Evolutionary conservation across 2,329 filamentous ascomycete genomes (phyloP), one percentile per base, ranked within the genome.

Genomic region (Penicillium sp.): DNA sequence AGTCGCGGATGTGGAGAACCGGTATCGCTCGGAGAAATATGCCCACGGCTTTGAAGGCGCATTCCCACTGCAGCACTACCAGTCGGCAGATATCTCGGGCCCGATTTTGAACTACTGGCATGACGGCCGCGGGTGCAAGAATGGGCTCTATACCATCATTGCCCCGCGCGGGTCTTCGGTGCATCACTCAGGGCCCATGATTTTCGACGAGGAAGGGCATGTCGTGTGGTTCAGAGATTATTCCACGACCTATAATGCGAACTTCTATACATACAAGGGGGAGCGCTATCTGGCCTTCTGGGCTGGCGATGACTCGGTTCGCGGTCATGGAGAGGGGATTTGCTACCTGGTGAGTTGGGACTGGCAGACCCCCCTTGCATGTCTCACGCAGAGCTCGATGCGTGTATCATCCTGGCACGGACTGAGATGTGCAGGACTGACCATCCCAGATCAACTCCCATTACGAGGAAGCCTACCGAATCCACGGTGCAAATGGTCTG

Each of bases 261-360:
- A 69, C 45, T 66, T 72, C 1, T 69, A 75, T 48, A 48, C 54
- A 6, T 75, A 69, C 46, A 64, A 63, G 41, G 70, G 66, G 2
- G 52, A 72, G 42, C 51, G 59, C 7, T 74, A 73, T 54, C 51
- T 76, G 34, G 73, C 71, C 0, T 75, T 74, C 47, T 75, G 72
- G 72, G 62, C 68, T n/a, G 73, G 73, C 11, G 66, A 71, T 47
- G 63, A 69, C 20, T 65, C 69, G n/a, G 40, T 54, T 10, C 64
- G 65, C 2, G 73, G 71, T 2, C 69, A 74, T 51, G 72, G 74
- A 2, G 62, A 67, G 23, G 73, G 72, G 9, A 57, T 58, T 37
- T 71, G 72, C 44, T 68, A 72, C 41, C 71, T 77, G 72, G 71
- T 61, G 43, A 32, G 53, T 18, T 38, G 17, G 16, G 4, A 15